Base-by-base conservation (phyloP, 495 filamentous ascomycete species). In the Cercophora samala region DNA sequence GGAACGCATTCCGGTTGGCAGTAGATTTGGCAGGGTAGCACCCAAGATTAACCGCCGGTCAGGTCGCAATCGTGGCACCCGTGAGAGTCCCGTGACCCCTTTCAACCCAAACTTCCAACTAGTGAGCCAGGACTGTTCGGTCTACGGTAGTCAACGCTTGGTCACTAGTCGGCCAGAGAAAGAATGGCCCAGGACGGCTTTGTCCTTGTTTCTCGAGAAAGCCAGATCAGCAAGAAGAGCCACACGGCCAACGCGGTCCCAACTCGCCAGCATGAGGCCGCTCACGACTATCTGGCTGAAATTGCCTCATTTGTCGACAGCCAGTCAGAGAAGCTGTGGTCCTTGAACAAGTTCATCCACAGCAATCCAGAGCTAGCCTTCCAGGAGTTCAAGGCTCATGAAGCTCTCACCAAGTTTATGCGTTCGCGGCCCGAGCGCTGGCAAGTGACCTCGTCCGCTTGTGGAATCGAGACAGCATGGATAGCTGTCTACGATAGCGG, bases 351-450 rank as follows among this genome's bases (percentile, higher is more conserved):
- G 23, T 79, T 84, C 75, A 87, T 90, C 25, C 87, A 87, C 75
- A 84, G 84, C 4, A 84, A 88, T 63, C 87, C 87, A 0, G 87
- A 90, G 71, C 76, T 85, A 0, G 84, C 80, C 0, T 89, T 83
- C 63, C 64, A 85, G 63, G 87, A 90, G 63, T 76, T 80, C 72
- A 82, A 77, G 13, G 85, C 87, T 18, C 86, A 89, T 68, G 79
- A 87, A 63, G 79, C 82, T 3, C 77, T 89, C 64, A 86, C 83
- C 13, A 71, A 77, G 11, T 89, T 87, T 60, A 79, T 90, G 67
- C 78, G 81, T 42, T 68, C 75, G 0, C 81, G 72, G 59, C 52
- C 80, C 1, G 55, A 66, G n/a, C 83, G 84, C 0, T 88, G 86
- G 77, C 75, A 74, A 8, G 86, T 90, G 13, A 88, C 83, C 15